Base-by-base conservation (phyloP, 768 basidiomycete genomes). In the Tulasnella sp. region DNA sequence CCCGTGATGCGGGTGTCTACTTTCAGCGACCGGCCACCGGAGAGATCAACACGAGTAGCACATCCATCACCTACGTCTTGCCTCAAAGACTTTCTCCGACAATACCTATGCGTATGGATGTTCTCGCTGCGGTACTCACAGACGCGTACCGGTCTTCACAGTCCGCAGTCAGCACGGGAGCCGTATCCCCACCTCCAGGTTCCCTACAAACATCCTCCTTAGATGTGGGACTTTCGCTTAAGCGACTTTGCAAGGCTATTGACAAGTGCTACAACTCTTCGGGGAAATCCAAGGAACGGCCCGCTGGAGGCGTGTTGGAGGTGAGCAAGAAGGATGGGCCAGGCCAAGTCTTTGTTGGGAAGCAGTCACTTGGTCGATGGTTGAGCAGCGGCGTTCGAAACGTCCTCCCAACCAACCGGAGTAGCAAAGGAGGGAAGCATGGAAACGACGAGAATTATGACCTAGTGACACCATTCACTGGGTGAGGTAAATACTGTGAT, bases 1-100 rank as follows among this genome's bases (percentile, higher is more conserved):
- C 2, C 88, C 86, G 51, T n/a, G 26, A 43, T 13, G 29, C 26
- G 9, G 51, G 49, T 23, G 34, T 38, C 7, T 38, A 7, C 34
- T 38, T 38, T 15, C 34, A 38, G 34, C 34, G 5, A 38, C 41
- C 49, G n/a, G 23, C 44, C 13, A 29, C 43, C 23, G 29, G 19
- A 34, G 56, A 59, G 10, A 48, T 59, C n/a, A 34, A 43, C n/a
- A 21, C 56, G 26, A 9, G 15, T 17, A 29, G 26, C 19, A 27
- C 15, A 10, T 30, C 32, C 24, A 19, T 60, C 17, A 30, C 51
- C 29, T 60, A 52, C 51, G 51, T 53, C 17, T 32, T 60, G 13
- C 51, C 21, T 9, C 49, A 51, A 19, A n/a, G 26, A 32, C 50
- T 47, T 9, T 59, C 51, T 29, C 50, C 59, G 17, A 32, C 29